Percentiles rank a stretch among this genome's conserved stretches.
phyloP scores from a whole-genome alignment of 2,329 filamentous ascomycete species.

The Fusarium sp. region DNA sequence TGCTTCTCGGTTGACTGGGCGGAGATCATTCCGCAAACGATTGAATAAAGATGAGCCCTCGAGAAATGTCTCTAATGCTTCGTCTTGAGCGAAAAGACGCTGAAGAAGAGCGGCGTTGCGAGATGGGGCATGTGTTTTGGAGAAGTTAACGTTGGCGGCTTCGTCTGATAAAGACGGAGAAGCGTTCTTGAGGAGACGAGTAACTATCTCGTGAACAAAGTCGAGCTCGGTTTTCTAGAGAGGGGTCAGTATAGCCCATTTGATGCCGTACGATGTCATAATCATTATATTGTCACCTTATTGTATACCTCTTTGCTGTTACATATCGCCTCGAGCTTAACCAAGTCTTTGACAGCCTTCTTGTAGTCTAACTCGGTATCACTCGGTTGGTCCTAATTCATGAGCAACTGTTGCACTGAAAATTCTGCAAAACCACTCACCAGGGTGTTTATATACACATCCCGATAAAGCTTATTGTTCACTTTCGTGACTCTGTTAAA shows the following conservation, averaged over 20 bases:
- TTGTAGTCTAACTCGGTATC: conserved; percentile 58
- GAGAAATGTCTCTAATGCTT: conserved; percentile 71
- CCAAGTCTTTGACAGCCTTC: conserved; percentile 59
- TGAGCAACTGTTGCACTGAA: background rate
- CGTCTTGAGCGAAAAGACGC: conserved; percentile 59
- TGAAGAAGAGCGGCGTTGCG: conserved; percentile 62
- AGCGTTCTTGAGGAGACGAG: conserved; percentile 61
- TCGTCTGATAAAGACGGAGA: conserved; percentile 50
- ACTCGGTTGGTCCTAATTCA: conserved; percentile 51
- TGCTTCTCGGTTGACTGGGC: conserved; percentile 51
- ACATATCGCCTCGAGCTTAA: conserved; percentile 61
- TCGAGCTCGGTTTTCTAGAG: conserved; percentile 59
- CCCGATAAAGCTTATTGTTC: conserved; percentile 71
- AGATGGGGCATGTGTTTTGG: conserved; percentile 59
- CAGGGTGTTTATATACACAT: conserved; percentile 70
- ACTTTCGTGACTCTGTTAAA: conserved; percentile 68
- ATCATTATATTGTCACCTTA: conserved; percentile 54
- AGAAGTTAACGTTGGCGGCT: conserved; percentile 45
- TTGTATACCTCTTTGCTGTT: conserved; percentile 47
- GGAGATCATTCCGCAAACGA: conserved; percentile 61
- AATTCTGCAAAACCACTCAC: conserved; percentile 56
- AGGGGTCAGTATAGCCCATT: background rate
- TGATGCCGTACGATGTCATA: background rate
- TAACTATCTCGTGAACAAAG: conserved; percentile 63
- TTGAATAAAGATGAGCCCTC: conserved; percentile 74